These are phyloP conservation scores for Eimeria mitis DNA, from an alignment of 169 alveolate species.

Conservation along the genomic window DNA sequence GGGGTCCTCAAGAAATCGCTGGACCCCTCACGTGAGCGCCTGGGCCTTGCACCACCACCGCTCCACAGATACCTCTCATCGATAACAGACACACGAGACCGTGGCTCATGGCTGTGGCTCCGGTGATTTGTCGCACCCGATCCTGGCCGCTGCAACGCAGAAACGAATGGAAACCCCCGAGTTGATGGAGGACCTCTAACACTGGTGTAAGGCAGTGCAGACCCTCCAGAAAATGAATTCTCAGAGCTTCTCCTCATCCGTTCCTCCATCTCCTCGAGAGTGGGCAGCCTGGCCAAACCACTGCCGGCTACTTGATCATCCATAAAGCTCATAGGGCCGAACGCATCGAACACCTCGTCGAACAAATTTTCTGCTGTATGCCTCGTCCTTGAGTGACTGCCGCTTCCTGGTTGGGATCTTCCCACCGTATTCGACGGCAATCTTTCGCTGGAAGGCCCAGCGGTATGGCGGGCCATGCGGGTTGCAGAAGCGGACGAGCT, in stretches of 20 bases:
- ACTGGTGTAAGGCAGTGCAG: neutral
- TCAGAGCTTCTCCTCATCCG: neutral
- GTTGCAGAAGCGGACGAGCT: neutral
- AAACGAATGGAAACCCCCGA: neutral
- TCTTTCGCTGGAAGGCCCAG: neutral
- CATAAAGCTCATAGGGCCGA: neutral
- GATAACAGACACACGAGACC: neutral
- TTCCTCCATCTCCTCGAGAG: neutral
- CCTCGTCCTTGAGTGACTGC: neutral
- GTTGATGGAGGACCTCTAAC: neutral
- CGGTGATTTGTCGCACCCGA: neutral
- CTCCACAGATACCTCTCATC: slow-evolving; percentile 20
- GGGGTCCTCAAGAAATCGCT: neutral
- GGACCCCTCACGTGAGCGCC: neutral
- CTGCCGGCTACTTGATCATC: neutral
- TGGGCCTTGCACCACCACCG: neutral
- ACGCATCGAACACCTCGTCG: neutral
- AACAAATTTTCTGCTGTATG: neutral
- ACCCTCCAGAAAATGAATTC: neutral
- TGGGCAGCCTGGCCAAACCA: neutral
- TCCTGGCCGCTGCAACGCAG: slow-evolving; percentile 10
- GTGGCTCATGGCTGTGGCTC: slow-evolving; percentile 6
- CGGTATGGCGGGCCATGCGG: neutral
- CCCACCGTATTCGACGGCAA: neutral
- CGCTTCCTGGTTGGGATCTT: neutral